phyloP scores from a whole-genome alignment of 202 grass and related monocot genomes.

The Panicum hallii region DNA sequence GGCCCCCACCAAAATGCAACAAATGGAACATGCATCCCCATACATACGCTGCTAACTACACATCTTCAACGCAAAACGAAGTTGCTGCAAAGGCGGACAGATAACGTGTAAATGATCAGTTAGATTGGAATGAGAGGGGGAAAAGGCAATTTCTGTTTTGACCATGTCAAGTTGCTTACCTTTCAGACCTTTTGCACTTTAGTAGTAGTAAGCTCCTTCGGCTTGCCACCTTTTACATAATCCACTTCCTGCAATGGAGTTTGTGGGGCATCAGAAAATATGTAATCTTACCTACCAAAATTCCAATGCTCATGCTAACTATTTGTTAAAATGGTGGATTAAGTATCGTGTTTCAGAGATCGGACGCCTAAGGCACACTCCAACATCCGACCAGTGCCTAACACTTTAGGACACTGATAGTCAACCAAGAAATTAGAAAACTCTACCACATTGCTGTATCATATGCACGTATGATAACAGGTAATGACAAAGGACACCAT shows the following conservation, averaged over 20 bases:
- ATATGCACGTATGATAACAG: not conserved
- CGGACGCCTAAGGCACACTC: not conserved
- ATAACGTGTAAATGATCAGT: not conserved
- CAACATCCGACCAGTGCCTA: not conserved
- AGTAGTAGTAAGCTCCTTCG: slow-evolving; percentile 49
- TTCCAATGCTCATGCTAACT: not conserved
- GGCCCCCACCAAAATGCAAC: slow-evolving; percentile 20
- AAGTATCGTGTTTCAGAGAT: not conserved
- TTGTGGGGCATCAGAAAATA: not conserved
- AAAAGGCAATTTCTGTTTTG: not conserved
- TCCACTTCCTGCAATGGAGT: slow-evolving; percentile 50
- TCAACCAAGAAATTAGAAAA: not conserved
- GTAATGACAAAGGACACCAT: not conserved
- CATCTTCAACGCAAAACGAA: not conserved
- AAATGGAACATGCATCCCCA: slow-evolving; percentile 29
- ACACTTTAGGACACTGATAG: not conserved
- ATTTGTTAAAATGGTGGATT: not conserved
- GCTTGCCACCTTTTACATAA: slow-evolving; percentile 51
- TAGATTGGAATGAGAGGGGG: not conserved
- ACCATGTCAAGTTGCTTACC: not conserved
- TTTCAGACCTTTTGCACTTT: slow-evolving; percentile 62
- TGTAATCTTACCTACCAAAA: not conserved
- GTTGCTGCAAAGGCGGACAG: slow-evolving; percentile 24
- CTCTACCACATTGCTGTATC: not conserved
- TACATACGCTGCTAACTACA: slow-evolving; percentile 25